phyloP scores from a whole-genome alignment of 2,329 filamentous ascomycete species.

The Penicillium frequentans region DNA sequence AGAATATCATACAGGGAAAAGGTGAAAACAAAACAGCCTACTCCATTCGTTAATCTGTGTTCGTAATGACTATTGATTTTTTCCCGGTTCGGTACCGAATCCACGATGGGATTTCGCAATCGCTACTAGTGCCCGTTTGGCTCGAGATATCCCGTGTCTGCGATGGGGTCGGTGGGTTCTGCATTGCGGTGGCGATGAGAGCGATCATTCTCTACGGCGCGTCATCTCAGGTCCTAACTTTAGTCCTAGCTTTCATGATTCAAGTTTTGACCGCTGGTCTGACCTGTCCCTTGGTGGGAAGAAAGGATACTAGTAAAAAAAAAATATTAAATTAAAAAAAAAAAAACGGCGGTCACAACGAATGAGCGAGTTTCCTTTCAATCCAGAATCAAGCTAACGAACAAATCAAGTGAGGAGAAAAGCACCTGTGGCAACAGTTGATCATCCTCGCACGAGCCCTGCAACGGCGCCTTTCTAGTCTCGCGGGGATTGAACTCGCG shows the following conservation, averaged over 20 bases:
- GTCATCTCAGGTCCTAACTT: background rate
- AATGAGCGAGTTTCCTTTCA: background rate
- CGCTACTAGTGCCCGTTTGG: slow-evolving; percentile 6
- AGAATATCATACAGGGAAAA: slow-evolving; percentile 5
- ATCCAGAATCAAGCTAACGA: background rate
- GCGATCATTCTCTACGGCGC: background rate
- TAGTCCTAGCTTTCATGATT: background rate
- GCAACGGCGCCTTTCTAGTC: background rate
- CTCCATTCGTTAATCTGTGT: background rate
- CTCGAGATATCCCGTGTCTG: slow-evolving; percentile 6
- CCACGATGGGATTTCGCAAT: slow-evolving; percentile 2
- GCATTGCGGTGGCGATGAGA: slow-evolving; percentile 1
- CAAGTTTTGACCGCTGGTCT: background rate
- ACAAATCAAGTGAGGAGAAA: slow-evolving; percentile 2
- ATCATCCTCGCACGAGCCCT: slow-evolving; percentile 9
- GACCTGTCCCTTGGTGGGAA: background rate
- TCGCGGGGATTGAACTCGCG: background rate
- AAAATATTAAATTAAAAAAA: background rate
- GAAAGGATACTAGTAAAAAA: background rate
- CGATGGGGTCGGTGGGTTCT: slow-evolving; percentile 1
- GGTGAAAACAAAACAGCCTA: background rate
- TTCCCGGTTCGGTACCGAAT: background rate
- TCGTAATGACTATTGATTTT: background rate
- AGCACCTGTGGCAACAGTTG: slow-evolving; percentile 4
- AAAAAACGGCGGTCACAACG: background rate